Evolutionary conservation across 257 asterid species (phyloP), one percentile per base, ranked within the genome.

Genomic region (Echium plantagineum): DNA sequence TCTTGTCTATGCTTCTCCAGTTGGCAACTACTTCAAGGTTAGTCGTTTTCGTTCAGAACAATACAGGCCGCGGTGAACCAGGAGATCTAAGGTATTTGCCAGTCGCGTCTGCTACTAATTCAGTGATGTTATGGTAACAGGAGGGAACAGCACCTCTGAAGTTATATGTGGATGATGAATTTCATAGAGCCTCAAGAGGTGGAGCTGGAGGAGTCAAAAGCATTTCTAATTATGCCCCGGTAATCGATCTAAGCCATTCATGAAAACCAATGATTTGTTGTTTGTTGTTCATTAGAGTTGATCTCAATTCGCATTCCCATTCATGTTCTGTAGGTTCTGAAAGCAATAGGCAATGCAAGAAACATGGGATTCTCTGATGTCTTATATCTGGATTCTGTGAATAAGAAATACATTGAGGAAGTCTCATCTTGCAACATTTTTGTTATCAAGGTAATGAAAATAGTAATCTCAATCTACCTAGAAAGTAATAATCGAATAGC

Each of bases 221-320:
- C 82, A 81, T 85, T 9, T 81, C 95, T n/a, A 88, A 88, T 66
- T 88, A 88, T 66, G 86, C 90, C 24, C 96, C 96, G 67, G 96
- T 88, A 79, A 58, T 22, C 15, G 13, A 19, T 62, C 15, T n/a
- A 10, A 63, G 18, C 55, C 15, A 24, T 7, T 35, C 46, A 1
- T 3, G 12, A 42, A 42, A 15, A 15, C 17, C 17, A 42, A 42
- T 10, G 13, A 35, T 7, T 35, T 42, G 49, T 42, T 12, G 17
- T 42, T 2, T 10, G 17, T 42, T 42, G 12, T 17, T 42, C 49
- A 9, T 12, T 42, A 42, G 17, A 42, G 4, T 42, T 42, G 49
- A 42, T 42, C 17, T 28, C 32, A 28, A 28, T 28, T 28, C 49
- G 1, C 4, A 42, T 7, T 3, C 49, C 49, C 46, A 7, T 35